Percentiles rank a stretch among this genome's conserved stretches.
phyloP scores from a whole-genome alignment of 2,329 filamentous ascomycete genomes.

The Lachnellula hyalina region DNA sequence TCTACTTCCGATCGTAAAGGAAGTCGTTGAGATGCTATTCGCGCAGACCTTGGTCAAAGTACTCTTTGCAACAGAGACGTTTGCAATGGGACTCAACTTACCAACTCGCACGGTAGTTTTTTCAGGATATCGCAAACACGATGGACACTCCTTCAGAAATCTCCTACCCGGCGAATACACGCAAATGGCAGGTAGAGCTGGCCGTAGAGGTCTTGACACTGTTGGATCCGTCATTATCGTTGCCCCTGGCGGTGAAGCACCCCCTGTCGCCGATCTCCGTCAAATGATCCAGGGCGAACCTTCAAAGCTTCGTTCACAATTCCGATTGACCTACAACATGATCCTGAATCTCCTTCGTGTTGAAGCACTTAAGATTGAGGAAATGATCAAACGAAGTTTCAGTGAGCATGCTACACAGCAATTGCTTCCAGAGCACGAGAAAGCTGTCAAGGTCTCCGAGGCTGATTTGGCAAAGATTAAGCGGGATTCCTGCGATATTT shows the following conservation, averaged over 20 bases:
- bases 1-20: constrained; percentile 91
- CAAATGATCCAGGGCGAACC: constrained; percentile 96
- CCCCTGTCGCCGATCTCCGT: constrained; percentile 73
- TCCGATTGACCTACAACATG: constrained; percentile 98
- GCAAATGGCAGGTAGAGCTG: constrained; percentile 95
- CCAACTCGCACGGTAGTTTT: constrained; percentile 96
- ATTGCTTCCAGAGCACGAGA: constrained; percentile 88
- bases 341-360: constrained; percentile 93
- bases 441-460: constrained; percentile 86
- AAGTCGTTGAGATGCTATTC: constrained; percentile 94
- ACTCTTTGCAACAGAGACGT: constrained; percentile 95
- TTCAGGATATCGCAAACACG: constrained; percentile 93
- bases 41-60: constrained; percentile 94
- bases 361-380: constrained; percentile 95
- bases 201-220: constrained; percentile 84
- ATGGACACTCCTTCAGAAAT: constrained; percentile 87
- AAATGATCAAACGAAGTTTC: constrained; percentile 99
- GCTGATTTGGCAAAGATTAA: constrained; percentile 88
- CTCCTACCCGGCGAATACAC: constrained; percentile 94
- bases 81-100: constrained; percentile 95
- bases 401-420: constrained; percentile 97
- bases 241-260: constrained; percentile 77
- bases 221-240: constrained; percentile 96
- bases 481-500: constrained; percentile 74
- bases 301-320: constrained; percentile 91